phyloP scores from a whole-genome alignment of 2,329 filamentous ascomycete genomes.

The Paracoccidioides lutzii region DNA sequence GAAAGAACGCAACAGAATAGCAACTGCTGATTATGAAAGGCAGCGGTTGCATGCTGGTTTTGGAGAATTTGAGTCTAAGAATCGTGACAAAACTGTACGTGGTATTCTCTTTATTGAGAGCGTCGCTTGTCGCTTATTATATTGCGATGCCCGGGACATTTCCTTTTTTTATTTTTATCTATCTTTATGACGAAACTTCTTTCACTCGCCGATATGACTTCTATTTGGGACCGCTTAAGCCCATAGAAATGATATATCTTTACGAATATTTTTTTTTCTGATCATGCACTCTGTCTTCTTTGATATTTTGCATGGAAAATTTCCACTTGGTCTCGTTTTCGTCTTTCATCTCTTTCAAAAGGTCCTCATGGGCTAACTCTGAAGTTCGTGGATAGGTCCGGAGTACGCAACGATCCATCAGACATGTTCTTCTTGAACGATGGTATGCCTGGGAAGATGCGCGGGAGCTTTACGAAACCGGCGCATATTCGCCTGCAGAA shows the following conservation, averaged over 20 bases:
- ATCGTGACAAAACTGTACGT: conserved; percentile 55
- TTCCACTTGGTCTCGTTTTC: not conserved
- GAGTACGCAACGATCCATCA: conserved; percentile 68
- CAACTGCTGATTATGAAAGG: conserved; percentile 63
- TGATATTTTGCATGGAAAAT: conserved; percentile 1
- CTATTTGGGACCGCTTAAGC: conserved; percentile 17
- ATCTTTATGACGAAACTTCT: conserved; percentile 15
- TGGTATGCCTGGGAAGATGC: conserved; percentile 62
- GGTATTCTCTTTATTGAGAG: not conserved
- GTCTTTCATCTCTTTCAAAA: not conserved
- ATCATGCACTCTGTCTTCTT: conserved; percentile 1
- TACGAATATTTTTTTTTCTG: conserved; percentile 12
- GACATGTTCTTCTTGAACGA: conserved; percentile 72
- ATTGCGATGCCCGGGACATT: no score
- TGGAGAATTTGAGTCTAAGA: conserved; percentile 54
- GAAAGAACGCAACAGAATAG: conserved; percentile 78
- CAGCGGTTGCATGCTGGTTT: conserved; percentile 55
- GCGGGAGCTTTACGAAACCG: conserved; percentile 23
- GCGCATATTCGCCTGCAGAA: conserved; percentile 25
- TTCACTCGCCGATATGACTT: conserved; percentile 24
- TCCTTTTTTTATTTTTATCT: not conserved
- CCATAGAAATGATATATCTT: conserved; percentile 14
- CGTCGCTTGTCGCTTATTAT: no score
- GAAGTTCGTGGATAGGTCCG: conserved; percentile 43
- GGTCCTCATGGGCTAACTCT: conserved; percentile 2